phyloP scores from a whole-genome alignment of 2,329 filamentous ascomycete genomes.

The Alternaria atra region DNA sequence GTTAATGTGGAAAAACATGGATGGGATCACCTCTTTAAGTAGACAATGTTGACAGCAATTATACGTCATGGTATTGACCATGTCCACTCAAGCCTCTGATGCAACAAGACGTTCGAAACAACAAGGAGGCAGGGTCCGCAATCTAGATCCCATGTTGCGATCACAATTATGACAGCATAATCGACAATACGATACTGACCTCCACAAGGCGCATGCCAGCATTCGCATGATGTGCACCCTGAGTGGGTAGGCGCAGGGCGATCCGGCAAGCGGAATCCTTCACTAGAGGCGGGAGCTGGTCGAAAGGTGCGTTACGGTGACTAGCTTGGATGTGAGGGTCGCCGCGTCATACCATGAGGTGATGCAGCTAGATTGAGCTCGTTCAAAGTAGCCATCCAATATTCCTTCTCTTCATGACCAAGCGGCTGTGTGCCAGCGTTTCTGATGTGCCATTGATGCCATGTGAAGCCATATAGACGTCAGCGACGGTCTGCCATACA shows the following conservation, averaged over 20 bases:
- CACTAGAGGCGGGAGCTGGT: constrained; percentile 27
- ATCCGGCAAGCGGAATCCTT: constrained; percentile 18
- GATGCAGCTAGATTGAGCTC: not conserved
- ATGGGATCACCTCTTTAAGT: constrained; percentile 8
- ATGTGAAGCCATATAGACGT: not conserved
- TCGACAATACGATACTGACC: constrained; percentile 2
- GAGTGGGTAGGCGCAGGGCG: constrained; percentile 21
- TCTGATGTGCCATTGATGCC: not conserved
- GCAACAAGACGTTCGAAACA: not conserved
- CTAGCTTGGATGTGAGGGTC: constrained; percentile 5
- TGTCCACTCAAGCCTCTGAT: not conserved
- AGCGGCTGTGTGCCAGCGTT: not conserved
- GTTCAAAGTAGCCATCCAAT: not conserved
- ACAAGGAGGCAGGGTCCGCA: not conserved
- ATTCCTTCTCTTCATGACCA: not conserved
- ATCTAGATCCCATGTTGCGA: constrained; percentile 3
- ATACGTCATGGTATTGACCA: constrained; percentile 6
- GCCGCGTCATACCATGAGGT: not conserved
- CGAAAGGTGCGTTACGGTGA: not conserved
- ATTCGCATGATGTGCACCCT: constrained; percentile 11
- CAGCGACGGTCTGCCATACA: not conserved
- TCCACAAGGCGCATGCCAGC: constrained; percentile 10
- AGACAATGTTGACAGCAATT: not conserved
- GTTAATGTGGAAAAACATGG: not conserved
- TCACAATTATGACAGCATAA: constrained; percentile 36